Base-by-base conservation (phyloP, 352 stramenopile species). In the Thraustochytrium striatum region DNA sequence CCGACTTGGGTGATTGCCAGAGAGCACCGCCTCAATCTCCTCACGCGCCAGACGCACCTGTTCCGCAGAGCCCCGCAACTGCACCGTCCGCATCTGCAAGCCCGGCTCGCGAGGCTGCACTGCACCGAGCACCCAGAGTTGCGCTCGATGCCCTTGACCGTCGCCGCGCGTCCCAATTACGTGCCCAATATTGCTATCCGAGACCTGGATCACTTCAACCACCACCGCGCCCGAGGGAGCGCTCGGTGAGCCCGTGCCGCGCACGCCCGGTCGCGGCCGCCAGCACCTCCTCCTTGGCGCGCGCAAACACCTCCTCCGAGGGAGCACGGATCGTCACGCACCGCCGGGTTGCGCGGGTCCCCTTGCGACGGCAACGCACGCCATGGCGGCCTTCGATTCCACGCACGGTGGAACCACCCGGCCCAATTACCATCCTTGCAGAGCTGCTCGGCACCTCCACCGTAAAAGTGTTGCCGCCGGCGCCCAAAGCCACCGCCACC, bases 211-310 rank as follows among this genome's bases (percentile, higher is more conserved):
- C 32, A 55, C 65, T 21, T 75, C 53, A 5, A 13, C 5, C 19
- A 36, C 19, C 5, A 9, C 53, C 5, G 53, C 53, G 53, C 53
- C 33, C n/a, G n/a, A n/a, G n/a, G n/a, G n/a, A n/a, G n/a, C n/a
- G n/a, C n/a, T n/a, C n/a, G n/a, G n/a, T n/a, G n/a, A n/a, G n/a
- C 9, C 21, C 62, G 21, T 61, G 30, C 3, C 39, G 5, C 5
- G 65, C 50, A 25, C 11, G n/a, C 30, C 39, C n/a, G 9, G 28
- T 39, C 16, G 36, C 39, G 41, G 50, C 41, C 11, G 44, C 44
- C 50, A 61, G 30, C 19, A 75, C 61, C 44, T 75, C 65, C 7
- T 30, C 65, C 32, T 75, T 62, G 32, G 65, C 65, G 68, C 41
- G 41, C 16, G 11, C 5, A 32, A 36, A 75, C 8, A 43, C 65